A percentile compares a stretch with the other conserved stretches of the same genome.
These are phyloP conservation scores for Anisodus tanguticus DNA, from an alignment of 257 asterid species.

Conservation along the genomic window DNA sequence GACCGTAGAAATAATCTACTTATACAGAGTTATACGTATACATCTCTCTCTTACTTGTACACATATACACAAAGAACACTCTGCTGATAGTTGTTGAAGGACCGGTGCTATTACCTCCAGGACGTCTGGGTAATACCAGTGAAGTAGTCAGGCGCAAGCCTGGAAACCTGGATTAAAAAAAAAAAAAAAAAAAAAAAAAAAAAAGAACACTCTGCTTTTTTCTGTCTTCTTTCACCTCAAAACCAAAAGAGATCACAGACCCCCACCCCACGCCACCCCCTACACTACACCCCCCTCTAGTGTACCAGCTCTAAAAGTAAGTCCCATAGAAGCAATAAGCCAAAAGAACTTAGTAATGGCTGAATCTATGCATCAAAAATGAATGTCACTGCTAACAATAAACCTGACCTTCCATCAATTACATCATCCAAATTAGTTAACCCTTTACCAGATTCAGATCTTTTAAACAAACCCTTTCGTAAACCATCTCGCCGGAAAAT, in stretches of 20 bases:
- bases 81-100: too few relatives aligned
- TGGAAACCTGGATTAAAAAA: too few relatives aligned
- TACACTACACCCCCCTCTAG: not conserved
- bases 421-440: conserved; percentile 17
- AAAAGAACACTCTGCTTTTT: not conserved
- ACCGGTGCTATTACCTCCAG: too few relatives aligned
- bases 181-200: too few relatives aligned
- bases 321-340: not conserved
- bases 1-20: conserved; percentile 41
- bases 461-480: conserved; percentile 34
- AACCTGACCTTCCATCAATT: conserved; percentile 33
- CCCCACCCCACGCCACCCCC: not conserved
- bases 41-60: not conserved
- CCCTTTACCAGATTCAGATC: conserved; percentile 51
- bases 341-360: conserved; percentile 42
- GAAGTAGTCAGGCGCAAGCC: too few relatives aligned
- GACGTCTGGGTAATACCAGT: too few relatives aligned
- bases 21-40: conserved; percentile 22
- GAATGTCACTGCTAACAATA: conserved; percentile 50
- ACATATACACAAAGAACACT: not conserved
- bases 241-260: conserved; percentile 35
- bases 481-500: conserved; percentile 57
- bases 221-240: not conserved
- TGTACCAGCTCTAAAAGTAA: not conserved
- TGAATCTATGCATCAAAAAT: conserved; percentile 42